Evolutionary conservation across 2,329 filamentous ascomycete genomes (phyloP), one percentile per base, ranked within the genome.

Genomic region (Colletotrichum neosansevieriae): DNA sequence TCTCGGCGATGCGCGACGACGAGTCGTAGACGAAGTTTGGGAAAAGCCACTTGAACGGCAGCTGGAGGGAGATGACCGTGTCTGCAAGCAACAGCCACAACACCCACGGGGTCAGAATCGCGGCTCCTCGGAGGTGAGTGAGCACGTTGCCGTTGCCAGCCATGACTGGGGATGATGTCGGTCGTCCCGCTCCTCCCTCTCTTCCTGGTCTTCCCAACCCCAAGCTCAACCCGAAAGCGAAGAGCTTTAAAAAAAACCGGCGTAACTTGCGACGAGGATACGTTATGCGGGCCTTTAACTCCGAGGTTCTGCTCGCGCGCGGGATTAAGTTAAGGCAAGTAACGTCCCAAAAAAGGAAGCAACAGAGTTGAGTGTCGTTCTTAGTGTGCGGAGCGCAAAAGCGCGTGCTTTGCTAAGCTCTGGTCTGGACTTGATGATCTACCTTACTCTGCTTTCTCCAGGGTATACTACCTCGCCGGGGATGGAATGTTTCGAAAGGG

Each of bases 1-100:
- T 81, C 71, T 76, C 81, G 44, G 87, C 88, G 68, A 89, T 81
- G 40, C 74, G 73, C 19, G 88, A 90, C 6, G 88, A 88, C 44
- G 81, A 71, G 71, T 85, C 72, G 76, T 89, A 89, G 59, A 85
- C 83, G 47, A 80, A 72, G 45, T 83, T 79, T 2, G 87, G 88
- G 58, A 80, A 79, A 64, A 86, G 68, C 64, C 78, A 77, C 71
- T 81, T 83, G 67, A 87, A 64, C 17, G 81, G 83, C 32, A 88
- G 79, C 45, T 87, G 78, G 9, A 83, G 72, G 11, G 84, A 87
- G 57, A 87, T 79, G 58, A 81, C 73, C 21, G 87, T 56, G 74
- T 90, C 86, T 72, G 85, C 84, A 44, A 84, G 66, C 66, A 85
- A 76, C 38, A 90, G 80, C 72, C 83, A 83, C 9, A 82, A 36